Base-by-base conservation (phyloP, 2,329 filamentous ascomycete genomes). In the Alternaria dauci region DNA sequence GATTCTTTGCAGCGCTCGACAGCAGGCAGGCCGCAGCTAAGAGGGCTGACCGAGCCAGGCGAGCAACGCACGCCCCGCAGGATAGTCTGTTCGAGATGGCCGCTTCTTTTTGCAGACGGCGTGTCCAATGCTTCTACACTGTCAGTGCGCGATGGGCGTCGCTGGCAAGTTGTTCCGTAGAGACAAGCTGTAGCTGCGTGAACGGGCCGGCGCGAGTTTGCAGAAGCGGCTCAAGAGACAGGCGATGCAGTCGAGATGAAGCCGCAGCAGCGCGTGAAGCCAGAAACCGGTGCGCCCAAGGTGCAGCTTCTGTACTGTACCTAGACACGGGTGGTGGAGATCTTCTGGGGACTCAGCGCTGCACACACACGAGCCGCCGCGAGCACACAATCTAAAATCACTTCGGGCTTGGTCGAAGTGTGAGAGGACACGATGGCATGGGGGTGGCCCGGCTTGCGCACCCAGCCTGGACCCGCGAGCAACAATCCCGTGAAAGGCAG, bases 1-100 rank as follows among this genome's bases (percentile, higher is more conserved):
- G 66, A 74, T 75, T 67, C 64, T 66, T 62, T 77, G 75, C 75
- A 76, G 72, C 67, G 68, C 71, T 71, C 67, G 69, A 72, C 69
- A 74, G 76, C 75, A 77, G 71, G 71, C 74, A 76, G 71, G 73
- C 73, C 72, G 75, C 74, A 75, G 76, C 76, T 76, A 78, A 76
- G 74, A 77, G 71, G 75, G 73, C 75, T 75, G 75, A 76, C 71
- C 69, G 69, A 74, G 74, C 71, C 75, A 76, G 73, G 71, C 74
- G 73, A 77, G 71, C 63, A 55, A 62, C 65, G 76, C 75, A 78
- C 75, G 73, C 62, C 67, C 69, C 75, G 65, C 72, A 57, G 28
- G 25, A 69, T 65, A 75, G 69, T 72, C 73, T 68, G 72, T 65
- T 61, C 68, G 62, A 59, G 58, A 55, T 38, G 63, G 66, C 55